phyloP scores from a whole-genome alignment of 495 filamentous ascomycete genomes.

The Xylaria sp. region DNA sequence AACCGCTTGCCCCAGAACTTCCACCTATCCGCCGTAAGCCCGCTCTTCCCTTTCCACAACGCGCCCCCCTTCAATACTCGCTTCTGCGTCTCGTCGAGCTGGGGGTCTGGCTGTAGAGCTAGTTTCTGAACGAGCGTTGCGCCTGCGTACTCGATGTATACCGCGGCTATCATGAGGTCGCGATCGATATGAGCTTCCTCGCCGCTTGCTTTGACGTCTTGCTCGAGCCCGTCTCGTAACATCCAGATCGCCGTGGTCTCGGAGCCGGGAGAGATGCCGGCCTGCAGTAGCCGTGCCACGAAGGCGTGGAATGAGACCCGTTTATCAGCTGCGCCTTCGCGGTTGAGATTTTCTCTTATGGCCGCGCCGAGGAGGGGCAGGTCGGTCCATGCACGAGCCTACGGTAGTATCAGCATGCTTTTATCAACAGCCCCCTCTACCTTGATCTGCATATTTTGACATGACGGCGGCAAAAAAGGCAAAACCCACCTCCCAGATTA shows the following conservation, averaged over 20 bases:
- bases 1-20: conserved; percentile 36
- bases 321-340: not conserved
- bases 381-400: conserved; percentile 34
- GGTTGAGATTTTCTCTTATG: conserved; percentile 32
- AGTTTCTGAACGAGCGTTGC: conserved; percentile 32
- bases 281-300: conserved; percentile 32
- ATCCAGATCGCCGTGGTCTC: conserved; percentile 35
- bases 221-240: conserved; percentile 35
- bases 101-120: conserved; percentile 27
- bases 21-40: conserved; percentile 34
- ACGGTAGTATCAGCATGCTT: not conserved
- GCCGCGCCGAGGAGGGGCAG: conserved; percentile 33
- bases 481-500: conserved; percentile 34
- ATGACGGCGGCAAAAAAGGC: not conserved
- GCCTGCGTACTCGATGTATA: conserved; percentile 40
- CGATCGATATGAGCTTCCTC: conserved; percentile 14
- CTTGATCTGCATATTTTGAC: not conserved
- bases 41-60: conserved; percentile 31
- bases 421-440: not conserved
- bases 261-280: conserved; percentile 25
- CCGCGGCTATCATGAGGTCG: conserved; percentile 30
- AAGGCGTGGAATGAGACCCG: conserved; percentile 38
- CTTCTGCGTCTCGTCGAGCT: conserved; percentile 25
- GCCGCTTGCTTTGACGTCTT: conserved; percentile 9
- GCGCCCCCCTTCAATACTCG: conserved; percentile 29